Base-by-base conservation (phyloP, 768 basidiomycete genomes). In the Agaricus blazei region DNA sequence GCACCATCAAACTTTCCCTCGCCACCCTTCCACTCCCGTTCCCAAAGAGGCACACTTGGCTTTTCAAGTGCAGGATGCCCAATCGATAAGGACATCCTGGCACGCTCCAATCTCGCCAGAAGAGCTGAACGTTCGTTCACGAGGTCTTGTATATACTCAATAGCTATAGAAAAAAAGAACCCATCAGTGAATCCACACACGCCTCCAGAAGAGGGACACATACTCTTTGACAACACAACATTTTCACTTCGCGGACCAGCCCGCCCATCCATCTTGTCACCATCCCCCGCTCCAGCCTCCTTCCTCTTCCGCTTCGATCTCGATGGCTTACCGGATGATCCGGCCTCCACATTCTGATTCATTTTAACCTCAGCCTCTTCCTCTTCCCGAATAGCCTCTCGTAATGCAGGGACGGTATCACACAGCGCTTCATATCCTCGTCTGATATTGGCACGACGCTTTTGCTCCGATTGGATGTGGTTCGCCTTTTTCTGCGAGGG, bases 391-490 rank as follows among this genome's bases (percentile, higher is more conserved):
- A 93, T 90, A 0, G 92, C 92, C 61, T 90, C 91, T 15, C 85
- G 72, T 37, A 97, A 75, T 2, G 89, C 76, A 9, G 94, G 94
- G 0, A 97, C 86, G 27, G 83, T 82, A 26, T 87, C 86, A 63
- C 93, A 94, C 0, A 97, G 76, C 6, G 87, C 84, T 62, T 95
- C 93, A 66, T 96, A 96, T 9, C 93, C 94, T 38, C 85, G 73
- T 9, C 92, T 79, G 50, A 97, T 96, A 63, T 93, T 94, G 12
- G 91, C 91, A 31, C 94, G 83, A 26, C 94, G 85, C 68, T 95
- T 95, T 73, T 96, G 93, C 72, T 97, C 94, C 2, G 87, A 89
- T 62, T 91, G 88, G 60, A 97, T 96, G 65, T 97, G 93, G 63
- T 95, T 95, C 40, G 88, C 88, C 66, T 94, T 91, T 67, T 95